These are phyloP conservation scores for Geotrichum klebahnii DNA, from an alignment of 1,139 yeast genomes.

Conservation along the genomic window DNA sequence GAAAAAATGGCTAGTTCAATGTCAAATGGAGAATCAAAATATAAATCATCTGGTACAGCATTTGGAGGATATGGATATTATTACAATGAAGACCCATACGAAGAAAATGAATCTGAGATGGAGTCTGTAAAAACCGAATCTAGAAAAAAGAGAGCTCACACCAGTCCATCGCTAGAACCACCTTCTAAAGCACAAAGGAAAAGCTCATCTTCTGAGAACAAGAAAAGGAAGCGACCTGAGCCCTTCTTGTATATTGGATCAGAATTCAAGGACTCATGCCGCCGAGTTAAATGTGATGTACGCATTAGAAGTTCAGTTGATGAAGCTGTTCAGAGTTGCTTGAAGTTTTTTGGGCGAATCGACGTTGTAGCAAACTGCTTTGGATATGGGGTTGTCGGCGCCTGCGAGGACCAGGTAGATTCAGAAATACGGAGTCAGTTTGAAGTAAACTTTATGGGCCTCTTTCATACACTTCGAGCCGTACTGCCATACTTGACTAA, in stretches of 20 bases:
- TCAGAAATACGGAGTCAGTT: slow-evolving; percentile 23
- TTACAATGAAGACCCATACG: no score
- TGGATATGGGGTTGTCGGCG: slow-evolving; percentile 23
- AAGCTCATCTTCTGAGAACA: background rate
- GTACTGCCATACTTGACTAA: slow-evolving; percentile 21
- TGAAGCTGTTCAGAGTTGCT: slow-evolving; percentile 17
- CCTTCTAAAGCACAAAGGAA: background rate
- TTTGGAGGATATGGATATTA: background rate
- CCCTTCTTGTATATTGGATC: slow-evolving; percentile 17
- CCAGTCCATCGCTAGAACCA: background rate
- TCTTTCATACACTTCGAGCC: slow-evolving; percentile 21
- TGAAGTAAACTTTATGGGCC: slow-evolving; percentile 23
- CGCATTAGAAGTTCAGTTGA: slow-evolving; percentile 21
- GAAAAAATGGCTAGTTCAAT: no score
- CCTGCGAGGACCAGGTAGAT: slow-evolving; percentile 23
- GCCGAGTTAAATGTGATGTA: slow-evolving; percentile 22
- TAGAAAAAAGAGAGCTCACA: background rate
- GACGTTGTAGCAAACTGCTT: slow-evolving; percentile 23
- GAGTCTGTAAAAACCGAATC: background rate
- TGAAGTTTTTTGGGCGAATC: slow-evolving; percentile 18
- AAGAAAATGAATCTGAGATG: background rate
- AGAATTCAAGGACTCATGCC: slow-evolving; percentile 18
- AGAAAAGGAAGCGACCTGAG: slow-evolving; percentile 8
- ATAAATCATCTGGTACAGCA: no score
- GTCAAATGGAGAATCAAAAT: no score